Percentiles rank a stretch among this genome's conserved stretches.
phyloP scores from a whole-genome alignment of 176 grass and related monocot genomes.

The Rhipidocladum racemiflorum region DNA sequence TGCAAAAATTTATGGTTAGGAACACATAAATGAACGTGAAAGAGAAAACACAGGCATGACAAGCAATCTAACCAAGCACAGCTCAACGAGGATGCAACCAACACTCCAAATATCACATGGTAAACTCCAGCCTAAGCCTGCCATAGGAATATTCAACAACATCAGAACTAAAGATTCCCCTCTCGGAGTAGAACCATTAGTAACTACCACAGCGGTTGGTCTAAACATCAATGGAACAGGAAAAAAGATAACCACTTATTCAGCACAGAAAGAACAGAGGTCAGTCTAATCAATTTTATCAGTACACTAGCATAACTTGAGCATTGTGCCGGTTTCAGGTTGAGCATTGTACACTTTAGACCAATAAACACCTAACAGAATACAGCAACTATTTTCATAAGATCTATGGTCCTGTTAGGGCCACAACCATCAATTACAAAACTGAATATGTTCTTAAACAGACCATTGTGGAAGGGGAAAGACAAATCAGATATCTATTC shows the following conservation, averaged over 20 bases:
- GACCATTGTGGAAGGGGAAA: neutral
- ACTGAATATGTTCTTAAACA: conserved; percentile 21
- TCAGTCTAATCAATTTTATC: conserved; percentile 18
- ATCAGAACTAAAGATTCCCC: conserved; percentile 17
- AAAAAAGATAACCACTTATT: conserved; percentile 12
- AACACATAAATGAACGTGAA: conserved; percentile 23
- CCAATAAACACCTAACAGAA: neutral
- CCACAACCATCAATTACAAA: conserved; percentile 2
- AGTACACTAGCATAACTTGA: neutral
- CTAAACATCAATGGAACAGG: conserved; percentile 14
- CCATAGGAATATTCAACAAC: conserved; percentile 35
- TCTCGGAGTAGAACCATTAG: conserved; percentile 27
- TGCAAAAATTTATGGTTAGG: conserved; percentile 35
- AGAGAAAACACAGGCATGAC: conserved; percentile 20
- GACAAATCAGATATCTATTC: neutral
- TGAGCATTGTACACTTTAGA: neutral
- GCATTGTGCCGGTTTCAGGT: conserved; percentile 1
- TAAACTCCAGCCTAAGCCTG: conserved; percentile 88
- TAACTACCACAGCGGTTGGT: neutral
- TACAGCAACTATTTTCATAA: neutral
- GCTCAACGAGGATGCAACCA: conserved; percentile 88
- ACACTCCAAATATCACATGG: conserved; percentile 95
- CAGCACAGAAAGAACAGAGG: conserved; percentile 4
- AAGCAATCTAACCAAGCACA: conserved; percentile 75
- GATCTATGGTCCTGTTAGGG: neutral